Base-by-base conservation (phyloP, 2,329 filamentous ascomycete genomes). In the Leptographium procerum region DNA sequence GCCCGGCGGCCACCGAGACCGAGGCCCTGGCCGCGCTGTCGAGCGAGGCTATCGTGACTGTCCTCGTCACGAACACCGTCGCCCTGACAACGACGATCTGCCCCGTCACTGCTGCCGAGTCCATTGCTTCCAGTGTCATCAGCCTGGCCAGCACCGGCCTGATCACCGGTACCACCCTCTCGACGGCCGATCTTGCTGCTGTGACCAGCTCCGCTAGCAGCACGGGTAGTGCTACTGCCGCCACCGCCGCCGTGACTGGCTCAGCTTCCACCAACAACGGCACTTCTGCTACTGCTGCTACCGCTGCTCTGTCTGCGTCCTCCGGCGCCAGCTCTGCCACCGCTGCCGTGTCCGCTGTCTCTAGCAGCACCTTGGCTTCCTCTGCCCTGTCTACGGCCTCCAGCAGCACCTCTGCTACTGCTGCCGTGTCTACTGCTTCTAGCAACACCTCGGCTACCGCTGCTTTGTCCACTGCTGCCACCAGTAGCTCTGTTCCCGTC, bases 21-120 rank as follows among this genome's bases (percentile, higher is more conserved):
- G 65, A 69, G 8, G 74, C 72, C 29, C 65, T 71, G 47, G 67
- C 70, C 14, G 55, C 65, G 29, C 62, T 64, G 26, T 50, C 47
- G 47, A 28, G 24, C 13, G 47, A 29, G 47, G 67, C 67, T 7
- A 64, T 69, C 19, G 61, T 64, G 45, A 69, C 67, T 34, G 66
- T 67, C 51, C 63, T 73, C 29, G 71, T 75, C 34, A 76, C 73
- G 16, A 68, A 73, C 60, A 71, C 69, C 19, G 62, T 73, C 56
- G 62, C 69, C 29, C 64, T 75, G n/a, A 69, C 70, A 56, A 71
- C 70, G 51, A 72, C 71, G 40, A 65, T 75, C 59, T 75, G 74
- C 71, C 73, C 75, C 56, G 72, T 75, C 40, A 69, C 70, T 3
- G 72, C 68, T 7, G 71, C 70, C n/a, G 61, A 63, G 16, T 68